Evolutionary conservation across 208 protist species (phyloP).

Genomic region (Leishmania arabica): DNA sequence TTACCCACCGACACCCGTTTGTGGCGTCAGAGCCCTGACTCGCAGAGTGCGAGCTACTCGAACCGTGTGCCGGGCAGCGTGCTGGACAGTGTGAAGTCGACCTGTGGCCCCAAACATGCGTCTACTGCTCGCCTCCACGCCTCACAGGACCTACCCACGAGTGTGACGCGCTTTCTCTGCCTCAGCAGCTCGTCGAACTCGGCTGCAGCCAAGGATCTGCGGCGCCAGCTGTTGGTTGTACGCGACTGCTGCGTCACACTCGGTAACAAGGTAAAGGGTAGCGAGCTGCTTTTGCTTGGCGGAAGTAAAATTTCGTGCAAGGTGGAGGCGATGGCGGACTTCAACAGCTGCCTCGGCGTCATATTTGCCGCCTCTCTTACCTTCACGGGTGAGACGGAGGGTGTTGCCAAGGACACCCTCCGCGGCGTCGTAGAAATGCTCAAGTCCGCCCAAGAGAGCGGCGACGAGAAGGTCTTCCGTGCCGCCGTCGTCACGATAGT

Average conservation of each 20-base stretch:
- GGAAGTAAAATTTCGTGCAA: constrained; percentile 18
- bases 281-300: constrained; percentile 32
- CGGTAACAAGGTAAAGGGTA: constrained; percentile 22
- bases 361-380: constrained; percentile 35
- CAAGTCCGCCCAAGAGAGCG: constrained; percentile 32
- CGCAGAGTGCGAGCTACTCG: not conserved
- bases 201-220: constrained; percentile 17
- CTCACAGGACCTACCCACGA: constrained; percentile 26
- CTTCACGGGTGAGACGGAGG: constrained; percentile 30
- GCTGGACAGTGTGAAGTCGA: constrained; percentile 6
- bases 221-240: constrained; percentile 31
- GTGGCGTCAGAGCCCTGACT: not conserved
- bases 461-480: constrained; percentile 36
- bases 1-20: not conserved
- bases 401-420: constrained; percentile 28
- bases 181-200: constrained; percentile 19
- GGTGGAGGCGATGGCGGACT: constrained; percentile 23
- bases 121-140: constrained; percentile 9
- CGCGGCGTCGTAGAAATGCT: constrained; percentile 32
- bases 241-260: constrained; percentile 32
- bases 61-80: constrained; percentile 9
- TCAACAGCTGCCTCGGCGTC: constrained; percentile 35
- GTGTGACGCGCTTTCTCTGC: constrained; percentile 26
- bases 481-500: constrained; percentile 38
- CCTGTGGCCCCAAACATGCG: not conserved